Evolutionary conservation across 805 yeast species (phyloP), one percentile per base, ranked within the genome.

Genomic region (Saturnispora galanensis): DNA sequence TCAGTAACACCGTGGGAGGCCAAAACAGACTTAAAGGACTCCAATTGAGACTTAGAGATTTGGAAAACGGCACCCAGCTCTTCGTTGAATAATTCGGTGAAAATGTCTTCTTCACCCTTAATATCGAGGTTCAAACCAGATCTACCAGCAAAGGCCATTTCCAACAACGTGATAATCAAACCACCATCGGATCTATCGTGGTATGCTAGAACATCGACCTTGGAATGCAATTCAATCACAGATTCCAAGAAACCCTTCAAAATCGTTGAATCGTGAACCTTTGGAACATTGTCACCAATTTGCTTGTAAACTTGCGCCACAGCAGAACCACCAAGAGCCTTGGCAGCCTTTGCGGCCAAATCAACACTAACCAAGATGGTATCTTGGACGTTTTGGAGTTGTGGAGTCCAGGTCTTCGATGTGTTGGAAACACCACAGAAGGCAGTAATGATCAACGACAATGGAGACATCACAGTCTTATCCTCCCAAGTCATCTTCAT

Each of bases 111-210:
- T 7, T 38, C 35, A 21, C 68, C 69, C 15, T 59, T 55, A 33
- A 81, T 48, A 32, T 66, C 61, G 44, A 89, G 66, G 42, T 79
- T 73, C 47, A 89, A 60, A 51, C 98, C 98, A 43, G 79, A 76
- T 68, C 97, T 80, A 30, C 90, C 89, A 38, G 97, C 96, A 67
- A 93, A 93, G 0, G 96, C 95, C 97, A 93, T 93, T 69, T 93
- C 98, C 37, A 83, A 67, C 38, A 85, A 69, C 9, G 97, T 81
- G 37, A 84, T 80, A 47, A 89, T 68, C 58, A 90, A 70, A 60
- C 98, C 98, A 74, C 98, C 98, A 64, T 93, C 98, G 17, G 96
- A 85, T 57, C 90, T 74, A 64, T 93, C 98, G 60, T 93, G 98
- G 68, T 93, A 93, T 4, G 97, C 84, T 59, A 81, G 71, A 11